These are phyloP conservation scores for Rhodotorula diobovata DNA, from an alignment of 768 basidiomycete species.

Conservation along the genomic window DNA sequence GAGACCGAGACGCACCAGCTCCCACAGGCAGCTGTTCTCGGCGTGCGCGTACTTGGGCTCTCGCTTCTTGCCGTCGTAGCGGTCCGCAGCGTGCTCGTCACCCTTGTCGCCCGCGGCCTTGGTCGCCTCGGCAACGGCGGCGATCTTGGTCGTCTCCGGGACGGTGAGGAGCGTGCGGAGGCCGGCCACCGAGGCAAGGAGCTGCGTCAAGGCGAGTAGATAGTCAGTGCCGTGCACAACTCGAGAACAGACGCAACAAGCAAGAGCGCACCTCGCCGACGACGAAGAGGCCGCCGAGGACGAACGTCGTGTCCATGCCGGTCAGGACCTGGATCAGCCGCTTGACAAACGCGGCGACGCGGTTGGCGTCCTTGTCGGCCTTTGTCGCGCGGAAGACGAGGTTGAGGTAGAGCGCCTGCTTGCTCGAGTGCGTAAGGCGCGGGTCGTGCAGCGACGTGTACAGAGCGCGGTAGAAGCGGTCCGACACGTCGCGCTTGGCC, in stretches of 20 bases:
- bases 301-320: conserved; percentile 72
- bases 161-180: conserved; percentile 54
- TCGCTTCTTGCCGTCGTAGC: conserved; percentile 82
- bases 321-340: conserved; percentile 75
- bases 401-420: conserved; percentile 96
- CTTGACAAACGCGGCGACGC: conserved; percentile 74
- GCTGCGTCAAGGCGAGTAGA: conserved; percentile 45
- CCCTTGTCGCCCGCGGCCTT: neutral
- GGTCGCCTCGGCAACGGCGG: conserved; percentile 26
- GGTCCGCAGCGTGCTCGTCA: conserved; percentile 6
- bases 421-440: conserved; percentile 73
- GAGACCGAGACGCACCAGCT: conserved; percentile 60
- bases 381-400: conserved; percentile 86
- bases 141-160: conserved; percentile 42
- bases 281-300: conserved; percentile 79
- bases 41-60: conserved; percentile 84
- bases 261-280: conserved; percentile 69
- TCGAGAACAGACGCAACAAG: neutral
- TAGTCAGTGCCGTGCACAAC: too few species aligned
- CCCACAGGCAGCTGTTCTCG: conserved; percentile 74
- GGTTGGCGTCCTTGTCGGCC: conserved; percentile 56
- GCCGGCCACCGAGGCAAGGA: conserved; percentile 55
- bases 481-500: conserved; percentile 50
- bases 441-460: conserved; percentile 84
- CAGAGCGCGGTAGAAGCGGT: conserved; percentile 63